These are phyloP conservation scores for Antitrichia curtipendula DNA, from an alignment of 225 moss, liverwort and hornwort genomes.

Conservation along the genomic window DNA sequence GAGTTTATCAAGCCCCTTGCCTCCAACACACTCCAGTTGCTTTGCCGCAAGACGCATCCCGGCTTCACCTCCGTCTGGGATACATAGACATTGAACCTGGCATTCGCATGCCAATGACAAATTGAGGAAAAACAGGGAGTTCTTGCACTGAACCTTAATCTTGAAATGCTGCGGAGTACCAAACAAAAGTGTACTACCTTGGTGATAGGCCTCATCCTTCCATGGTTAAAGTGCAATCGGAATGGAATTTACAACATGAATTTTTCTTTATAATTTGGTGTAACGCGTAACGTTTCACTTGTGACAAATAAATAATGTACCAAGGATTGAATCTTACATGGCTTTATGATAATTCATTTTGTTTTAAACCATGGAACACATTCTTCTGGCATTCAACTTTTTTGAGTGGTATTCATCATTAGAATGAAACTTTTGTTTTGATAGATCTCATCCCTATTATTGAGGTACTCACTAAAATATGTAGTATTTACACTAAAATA, in stretches of 20 bases:
- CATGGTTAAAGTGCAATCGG: not conserved
- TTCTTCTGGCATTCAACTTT: not conserved
- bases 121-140: not conserved
- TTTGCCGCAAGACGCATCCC: constrained; percentile 67
- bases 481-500: not conserved
- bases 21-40: constrained; percentile 81
- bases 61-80: constrained; percentile 88
- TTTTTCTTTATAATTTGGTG: not conserved
- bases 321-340: not conserved
- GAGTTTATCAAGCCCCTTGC: constrained; percentile 53
- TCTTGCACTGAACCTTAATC: not conserved
- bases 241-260: not conserved
- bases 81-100: constrained; percentile 91
- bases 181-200: not conserved
- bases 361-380: not conserved
- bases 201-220: not conserved
- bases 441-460: not conserved
- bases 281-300: not conserved
- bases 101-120: not conserved
- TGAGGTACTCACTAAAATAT: not conserved
- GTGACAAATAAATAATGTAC: not conserved
- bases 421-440: not conserved
- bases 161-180: not conserved
- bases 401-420: not conserved
- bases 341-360: not conserved